Evolutionary conservation across 2,329 filamentous ascomycete species (phyloP), one percentile per base, ranked within the genome.

Genomic region (Scytalidium lignicola): DNA sequence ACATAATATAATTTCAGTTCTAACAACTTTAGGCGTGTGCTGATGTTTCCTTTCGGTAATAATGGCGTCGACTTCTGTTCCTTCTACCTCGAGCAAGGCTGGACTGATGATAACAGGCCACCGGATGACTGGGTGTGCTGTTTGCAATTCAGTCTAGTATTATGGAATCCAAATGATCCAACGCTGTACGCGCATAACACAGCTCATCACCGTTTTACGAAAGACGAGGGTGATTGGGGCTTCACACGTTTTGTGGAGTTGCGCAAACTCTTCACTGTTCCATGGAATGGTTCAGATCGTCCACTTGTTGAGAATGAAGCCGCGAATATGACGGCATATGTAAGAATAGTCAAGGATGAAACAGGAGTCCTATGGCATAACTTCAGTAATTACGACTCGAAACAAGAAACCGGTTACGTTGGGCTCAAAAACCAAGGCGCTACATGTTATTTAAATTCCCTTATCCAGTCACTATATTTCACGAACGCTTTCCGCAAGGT

Each of bases 211-310:
- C 86, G 93, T 51, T 99, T 97, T 68, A 97, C 90, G 3, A 88
- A 88, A 55, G 93, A 97, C 41, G 93, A 99, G 68, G 90, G 90
- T 20, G 93, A 99, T 62, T 99, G 93, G 93, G 93, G 93, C 1
- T 99, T 99, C 67, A 99, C 93, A n/a, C 78, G 92, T 49, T 99
- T 97, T 64, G 83, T 90, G 12, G 93, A 97, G 66, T 78, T 95
- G 44, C 80, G 90, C 47, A 86, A 83, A 62, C 85, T 97, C 66
- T 95, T 96, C 64, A 85, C 85, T 52, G 74, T 83, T 28, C 78
- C 82, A 1, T 95, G 86, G 80, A 87, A 93, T 50, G 80, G 82
- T 19, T 72, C 74, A 19, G 73, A 69, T 32, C 79, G 87, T 50
- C 89, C 86, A 8, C 76, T 95, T 56, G 79, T 90, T 17, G 88